Percentiles rank a stretch among this genome's conserved stretches.
These are phyloP conservation scores for Trichoderma gracile DNA, from an alignment of 2,329 filamentous ascomycete species.

Conservation along the genomic window DNA sequence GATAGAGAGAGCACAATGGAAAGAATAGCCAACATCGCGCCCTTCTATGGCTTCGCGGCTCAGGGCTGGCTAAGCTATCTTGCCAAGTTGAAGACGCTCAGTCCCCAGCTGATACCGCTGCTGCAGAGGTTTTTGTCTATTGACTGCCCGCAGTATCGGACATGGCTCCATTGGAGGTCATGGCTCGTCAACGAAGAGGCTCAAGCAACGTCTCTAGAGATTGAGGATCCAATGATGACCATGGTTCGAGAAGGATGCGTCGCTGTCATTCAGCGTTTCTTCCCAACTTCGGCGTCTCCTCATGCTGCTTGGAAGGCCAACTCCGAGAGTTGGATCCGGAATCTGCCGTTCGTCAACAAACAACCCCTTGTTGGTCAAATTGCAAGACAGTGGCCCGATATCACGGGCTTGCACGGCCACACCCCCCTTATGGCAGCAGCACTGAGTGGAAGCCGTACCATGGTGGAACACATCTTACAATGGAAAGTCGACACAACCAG, in stretches of 20 bases:
- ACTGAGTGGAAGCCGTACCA: constrained; percentile 19
- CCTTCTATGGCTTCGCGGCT: constrained; percentile 30
- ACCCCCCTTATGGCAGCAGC: constrained; percentile 29
- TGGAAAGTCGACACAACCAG: constrained; percentile 26
- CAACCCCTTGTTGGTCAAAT: background rate
- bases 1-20: background rate
- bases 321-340: background rate
- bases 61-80: constrained; percentile 27
- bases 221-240: constrained; percentile 13
- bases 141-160: constrained; percentile 27
- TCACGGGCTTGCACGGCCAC: constrained; percentile 8
- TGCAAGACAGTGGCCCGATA: background rate
- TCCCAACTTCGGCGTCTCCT: background rate
- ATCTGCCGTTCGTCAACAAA: background rate
- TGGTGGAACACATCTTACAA: constrained; percentile 28
- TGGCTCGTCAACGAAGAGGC: constrained; percentile 6
- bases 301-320: background rate
- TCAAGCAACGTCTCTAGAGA: background rate
- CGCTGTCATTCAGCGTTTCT: constrained; percentile 22
- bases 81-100: constrained; percentile 19
- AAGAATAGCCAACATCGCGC: background rate
- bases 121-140: constrained; percentile 25
- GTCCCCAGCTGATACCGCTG: constrained; percentile 20
- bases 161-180: constrained; percentile 26
- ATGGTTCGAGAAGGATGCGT: constrained; percentile 21